Evolutionary conservation across 306 rosid species (phyloP), one percentile per base, ranked within the genome.

Genomic region (Quercus dentata): DNA sequence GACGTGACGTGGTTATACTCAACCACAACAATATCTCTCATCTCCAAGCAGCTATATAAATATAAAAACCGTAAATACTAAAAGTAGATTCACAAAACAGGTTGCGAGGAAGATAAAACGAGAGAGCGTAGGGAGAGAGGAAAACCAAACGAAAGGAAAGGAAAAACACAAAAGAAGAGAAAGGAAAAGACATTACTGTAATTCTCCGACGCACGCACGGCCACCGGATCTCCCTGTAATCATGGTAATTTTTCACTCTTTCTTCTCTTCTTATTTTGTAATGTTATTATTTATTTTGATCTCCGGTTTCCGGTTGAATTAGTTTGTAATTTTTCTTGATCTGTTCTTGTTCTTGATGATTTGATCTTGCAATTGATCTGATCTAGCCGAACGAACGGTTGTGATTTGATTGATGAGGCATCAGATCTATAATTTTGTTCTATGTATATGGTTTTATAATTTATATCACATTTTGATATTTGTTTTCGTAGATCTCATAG

Each of bases 231-330:
- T 80, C 19, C 56, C 10, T 33, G 4, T 49, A 28, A 79, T 61
- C 67, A 85, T 85, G 88, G 89, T 86, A 82, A 20, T 56, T 38
- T 72, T 12, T 19, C 46, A 41, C 46, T 41, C 71, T 38, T 46
- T 13, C 64, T 35, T 56, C 56, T 12, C 28, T 31, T 20, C 14
- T 20, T 18, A 13, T 25, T 74, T 21, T 59, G 18, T 49, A 19
- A 35, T 74, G 52, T 33, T 13, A 9, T 58, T 55, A 52, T 25
- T 49, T 23, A 58, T 68, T 62, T 46, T 41, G 17, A 44, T 20
- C 6, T 49, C 30, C 67, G 3, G 10, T 35, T 9, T 38, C 30
- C 33, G 9, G 41, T 4, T 31, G 51, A 23, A 23, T 56, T 35
- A 19, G 62, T 69, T 21, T 56, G 62, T 25, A 17, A 5, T 55